Conservation (phyloP, 768 basidiomycete genomes). For the Cystofilobasidium bisporidii region DNA sequence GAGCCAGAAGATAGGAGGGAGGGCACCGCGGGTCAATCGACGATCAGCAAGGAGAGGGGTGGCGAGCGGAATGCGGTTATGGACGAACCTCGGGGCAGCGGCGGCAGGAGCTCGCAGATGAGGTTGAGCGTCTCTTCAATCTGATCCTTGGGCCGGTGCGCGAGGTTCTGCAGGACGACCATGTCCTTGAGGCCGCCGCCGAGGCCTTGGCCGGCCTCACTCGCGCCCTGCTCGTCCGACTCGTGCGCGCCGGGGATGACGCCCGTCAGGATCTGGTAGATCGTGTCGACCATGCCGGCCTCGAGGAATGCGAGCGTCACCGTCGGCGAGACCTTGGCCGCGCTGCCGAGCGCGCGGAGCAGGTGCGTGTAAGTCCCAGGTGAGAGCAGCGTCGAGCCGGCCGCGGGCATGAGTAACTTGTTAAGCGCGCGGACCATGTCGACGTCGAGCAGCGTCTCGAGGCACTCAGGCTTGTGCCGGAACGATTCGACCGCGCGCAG, state of each 20-base stretch:
- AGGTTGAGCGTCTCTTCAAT: conserved; percentile 86
- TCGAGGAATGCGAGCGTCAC: conserved; percentile 78
- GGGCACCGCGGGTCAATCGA: no score
- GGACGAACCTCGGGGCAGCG: conserved; percentile 70
- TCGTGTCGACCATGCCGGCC: conserved; percentile 80
- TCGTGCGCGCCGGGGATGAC: conserved; percentile 64
- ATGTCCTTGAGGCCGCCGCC: conserved; percentile 87
- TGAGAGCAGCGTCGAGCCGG: conserved; percentile 67
- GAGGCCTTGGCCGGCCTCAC: conserved; percentile 60
- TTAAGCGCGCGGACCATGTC: conserved; percentile 72
- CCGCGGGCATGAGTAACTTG: conserved; percentile 70
- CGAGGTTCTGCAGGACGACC: conserved; percentile 89
- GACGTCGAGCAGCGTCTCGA: conserved; percentile 71
- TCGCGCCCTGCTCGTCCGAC: conserved; percentile 47
- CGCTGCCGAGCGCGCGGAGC: conserved; percentile 74
- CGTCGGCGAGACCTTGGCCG: conserved; percentile 76
- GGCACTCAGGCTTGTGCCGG: conserved; percentile 69
- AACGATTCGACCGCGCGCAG: conserved; percentile 91
- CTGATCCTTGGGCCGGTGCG: conserved; percentile 92
- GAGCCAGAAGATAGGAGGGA: not conserved
- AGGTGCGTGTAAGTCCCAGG: conserved; percentile 79
- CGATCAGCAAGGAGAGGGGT: not conserved
- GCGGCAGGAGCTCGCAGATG: conserved; percentile 83
- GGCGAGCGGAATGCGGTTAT: no score
- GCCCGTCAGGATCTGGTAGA: conserved; percentile 92